Evolutionary conservation across 306 rosid species (phyloP).

Genomic region (Citrullus colocynthis): DNA sequence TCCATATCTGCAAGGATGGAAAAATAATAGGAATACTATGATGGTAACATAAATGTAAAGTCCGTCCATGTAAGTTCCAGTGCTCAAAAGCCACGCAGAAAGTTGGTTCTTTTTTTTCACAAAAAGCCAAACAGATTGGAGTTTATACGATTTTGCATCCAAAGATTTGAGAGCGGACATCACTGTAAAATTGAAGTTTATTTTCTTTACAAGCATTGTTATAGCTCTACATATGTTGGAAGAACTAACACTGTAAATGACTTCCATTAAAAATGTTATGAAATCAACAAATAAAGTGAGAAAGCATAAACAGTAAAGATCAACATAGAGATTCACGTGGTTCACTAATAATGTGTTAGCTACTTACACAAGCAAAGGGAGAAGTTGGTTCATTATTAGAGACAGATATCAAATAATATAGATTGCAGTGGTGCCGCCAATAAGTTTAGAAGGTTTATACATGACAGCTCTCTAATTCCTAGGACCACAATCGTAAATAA

Average conservation of each 20-base stretch:
- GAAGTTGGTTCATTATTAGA: no score
- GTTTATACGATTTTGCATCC: not conserved
- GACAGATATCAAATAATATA: no score
- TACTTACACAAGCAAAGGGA: no score
- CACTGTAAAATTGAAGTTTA: not conserved
- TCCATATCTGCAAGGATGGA: slow-evolving; percentile 47
- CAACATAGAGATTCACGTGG: no score
- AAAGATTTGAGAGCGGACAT: not conserved
- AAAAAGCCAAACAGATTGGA: not conserved
- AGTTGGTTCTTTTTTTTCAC: not conserved
- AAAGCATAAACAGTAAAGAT: no score
- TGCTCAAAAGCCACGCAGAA: not conserved
- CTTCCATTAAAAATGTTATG: not conserved
- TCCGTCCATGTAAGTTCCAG: not conserved
- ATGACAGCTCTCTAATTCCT: no score
- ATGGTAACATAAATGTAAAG: not conserved
- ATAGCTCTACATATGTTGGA: not conserved
- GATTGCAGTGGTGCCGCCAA: no score
- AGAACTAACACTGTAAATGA: not conserved
- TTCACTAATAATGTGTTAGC: no score
- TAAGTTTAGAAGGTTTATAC: no score
- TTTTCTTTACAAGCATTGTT: not conserved
- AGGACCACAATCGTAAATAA: no score
- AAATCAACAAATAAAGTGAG: no score
- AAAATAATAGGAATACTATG: not conserved